Conservation (phyloP, 2,329 filamentous ascomycete genomes). For the Talaromyces pinophilus region DNA sequence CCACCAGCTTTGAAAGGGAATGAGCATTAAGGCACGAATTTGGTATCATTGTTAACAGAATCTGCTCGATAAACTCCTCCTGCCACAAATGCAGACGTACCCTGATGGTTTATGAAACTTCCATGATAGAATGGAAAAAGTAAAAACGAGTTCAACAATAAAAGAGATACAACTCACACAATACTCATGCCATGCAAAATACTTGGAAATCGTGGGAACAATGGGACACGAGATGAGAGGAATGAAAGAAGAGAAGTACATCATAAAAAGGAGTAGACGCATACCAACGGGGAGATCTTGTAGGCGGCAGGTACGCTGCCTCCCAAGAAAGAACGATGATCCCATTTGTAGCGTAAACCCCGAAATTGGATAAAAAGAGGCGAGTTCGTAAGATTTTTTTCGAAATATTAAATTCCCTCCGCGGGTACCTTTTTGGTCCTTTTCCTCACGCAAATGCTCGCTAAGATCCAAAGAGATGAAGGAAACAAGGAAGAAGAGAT, state of each 20-base stretch:
- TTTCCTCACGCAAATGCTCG: conserved; percentile 35
- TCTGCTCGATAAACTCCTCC: conserved; percentile 19
- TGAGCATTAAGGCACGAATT: conserved; percentile 6
- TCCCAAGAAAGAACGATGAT: background rate
- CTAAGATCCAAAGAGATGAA: conserved; percentile 24
- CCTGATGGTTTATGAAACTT: conserved; percentile 8
- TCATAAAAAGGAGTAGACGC: conserved; percentile 9
- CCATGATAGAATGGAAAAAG: conserved; percentile 10
- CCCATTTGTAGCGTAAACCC: background rate
- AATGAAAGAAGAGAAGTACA: conserved; percentile 6
- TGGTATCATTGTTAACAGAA: conserved; percentile 3
- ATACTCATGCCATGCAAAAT: conserved; percentile 25
- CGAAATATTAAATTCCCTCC: conserved; percentile 21
- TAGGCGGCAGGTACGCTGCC: background rate
- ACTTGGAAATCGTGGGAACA: conserved; percentile 4
- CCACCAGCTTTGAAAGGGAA: conserved; percentile 13
- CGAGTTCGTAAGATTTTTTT: conserved; percentile 5
- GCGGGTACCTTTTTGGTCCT: conserved; percentile 28
- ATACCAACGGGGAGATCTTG: conserved; percentile 1
- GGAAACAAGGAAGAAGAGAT: conserved; percentile 6
- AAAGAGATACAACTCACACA: conserved; percentile 11
- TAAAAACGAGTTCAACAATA: conserved; percentile 10
- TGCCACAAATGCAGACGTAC: conserved; percentile 21
- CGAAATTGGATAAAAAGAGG: background rate
- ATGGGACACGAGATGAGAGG: background rate